phyloP scores from a whole-genome alignment of 345 rosid genomes.

The Noccaea caerulescens region DNA sequence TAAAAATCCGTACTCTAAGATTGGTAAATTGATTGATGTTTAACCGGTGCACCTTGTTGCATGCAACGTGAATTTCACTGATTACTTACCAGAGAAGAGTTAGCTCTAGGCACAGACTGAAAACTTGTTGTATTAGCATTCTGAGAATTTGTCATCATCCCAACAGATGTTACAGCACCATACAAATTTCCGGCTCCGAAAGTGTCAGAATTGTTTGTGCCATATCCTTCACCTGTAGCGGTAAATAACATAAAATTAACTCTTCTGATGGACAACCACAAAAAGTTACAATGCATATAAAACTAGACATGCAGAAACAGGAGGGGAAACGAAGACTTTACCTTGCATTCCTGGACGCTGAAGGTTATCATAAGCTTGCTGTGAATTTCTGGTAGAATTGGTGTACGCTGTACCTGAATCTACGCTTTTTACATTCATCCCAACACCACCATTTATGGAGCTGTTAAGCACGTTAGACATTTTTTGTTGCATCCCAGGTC shows the following conservation, averaged over 20 bases:
- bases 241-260: constrained; percentile 8
- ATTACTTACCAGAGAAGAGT: constrained; percentile 56
- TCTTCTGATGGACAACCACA: constrained; percentile 8
- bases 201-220: constrained; percentile 61
- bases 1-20: constrained; percentile 60
- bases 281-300: constrained; percentile 20
- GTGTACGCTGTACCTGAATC: constrained; percentile 54
- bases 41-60: constrained; percentile 53
- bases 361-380: constrained; percentile 70
- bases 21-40: constrained; percentile 54
- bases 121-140: constrained; percentile 56
- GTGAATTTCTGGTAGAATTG: constrained; percentile 65
- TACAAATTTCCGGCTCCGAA: constrained; percentile 68
- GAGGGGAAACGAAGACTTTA: constrained; percentile 42
- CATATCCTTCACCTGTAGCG: constrained; percentile 81
- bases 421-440: constrained; percentile 63
- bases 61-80: constrained; percentile 54
- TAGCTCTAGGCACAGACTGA: constrained; percentile 63
- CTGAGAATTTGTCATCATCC: constrained; percentile 66
- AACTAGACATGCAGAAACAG: constrained; percentile 22
- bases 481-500: constrained; percentile 82
- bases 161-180: constrained; percentile 64
- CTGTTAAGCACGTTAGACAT: constrained; percentile 73
- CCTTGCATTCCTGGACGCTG: constrained; percentile 71
- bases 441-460: constrained; percentile 66